Base-by-base conservation (phyloP, 106 monocot genomes). In the Allium sativum region DNA sequence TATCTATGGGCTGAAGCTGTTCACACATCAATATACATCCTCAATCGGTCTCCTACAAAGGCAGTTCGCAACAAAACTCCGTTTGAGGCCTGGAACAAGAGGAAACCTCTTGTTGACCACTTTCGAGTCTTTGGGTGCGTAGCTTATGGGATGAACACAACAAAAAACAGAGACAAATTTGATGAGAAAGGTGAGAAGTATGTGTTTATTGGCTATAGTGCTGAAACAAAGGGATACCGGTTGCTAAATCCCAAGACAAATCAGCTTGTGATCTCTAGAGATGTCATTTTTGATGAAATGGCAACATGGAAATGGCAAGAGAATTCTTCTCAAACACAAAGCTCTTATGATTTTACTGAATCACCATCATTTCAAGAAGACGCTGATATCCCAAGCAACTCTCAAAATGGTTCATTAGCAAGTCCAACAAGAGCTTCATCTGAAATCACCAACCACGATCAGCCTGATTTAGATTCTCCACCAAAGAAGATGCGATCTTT, bases 211-310 rank as follows among this genome's bases (percentile, higher is more conserved):
- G 21, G 21, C 18, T 64, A 64, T 46, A 48, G 21, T 48, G 19
- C 21, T 64, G 48, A 64, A 64, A 48, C 48, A 7, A 64, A 64
- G 50, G 47, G 12, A 18, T 64, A 64, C 8, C 10, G 17, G 13
- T 5, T 48, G 7, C 50, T 2, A 18, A 13, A 64, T 48, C 64
- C 47, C 1, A 64, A 64, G 8, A 48, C 56, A 10, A 56, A 68
- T 15, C 8, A 56, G 53, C 11, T 68, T 1, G 19, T 68, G 4
- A 13, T 55, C 9, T 56, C 45, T n/a, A 44, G 67, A 45, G 56
- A 67, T 42, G 66, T 56, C 12, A 56, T 21, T 41, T 68, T 68
- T 57, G 9, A 68, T 56, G 67, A 46, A 45, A 21, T 18, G 19
- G 44, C n/a, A 68, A 4, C 22, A 55, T 66, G 53, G 55, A 19